Evolutionary conservation across 169 alveolate genomes (phyloP).

Genomic region (Babesia bigemina): DNA sequence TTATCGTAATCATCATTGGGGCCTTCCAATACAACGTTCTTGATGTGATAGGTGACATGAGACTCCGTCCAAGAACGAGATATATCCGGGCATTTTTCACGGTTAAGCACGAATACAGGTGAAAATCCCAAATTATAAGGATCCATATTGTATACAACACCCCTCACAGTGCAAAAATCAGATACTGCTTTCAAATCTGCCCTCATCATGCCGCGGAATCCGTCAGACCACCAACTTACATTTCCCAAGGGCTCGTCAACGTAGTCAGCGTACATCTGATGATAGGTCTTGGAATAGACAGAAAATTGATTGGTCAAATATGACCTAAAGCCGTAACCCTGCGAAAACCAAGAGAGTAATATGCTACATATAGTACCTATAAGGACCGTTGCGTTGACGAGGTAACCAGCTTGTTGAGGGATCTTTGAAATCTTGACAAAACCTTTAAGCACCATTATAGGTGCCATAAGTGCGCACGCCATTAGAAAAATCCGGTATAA

Average conservation of each 20-base stretch:
- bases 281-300: not conserved
- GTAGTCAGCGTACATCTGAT: constrained; percentile 7
- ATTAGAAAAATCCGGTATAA: not conserved
- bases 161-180: not conserved
- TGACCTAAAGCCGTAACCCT: constrained; percentile 48
- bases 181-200: constrained; percentile 12
- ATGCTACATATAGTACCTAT: constrained; percentile 32
- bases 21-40: not conserved
- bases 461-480: not conserved
- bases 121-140: not conserved
- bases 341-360: constrained; percentile 48
- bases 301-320: constrained; percentile 33
- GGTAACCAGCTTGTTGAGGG: constrained; percentile 9
- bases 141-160: not conserved
- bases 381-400: constrained; percentile 9
- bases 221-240: constrained; percentile 2
- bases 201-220: constrained; percentile 10
- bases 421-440: not conserved
- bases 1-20: not conserved
- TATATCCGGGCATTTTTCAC: not conserved
- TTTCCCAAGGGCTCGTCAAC: not conserved
- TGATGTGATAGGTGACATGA: not conserved
- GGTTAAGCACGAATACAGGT: not conserved
- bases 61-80: not conserved
- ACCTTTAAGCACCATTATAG: not conserved